A percentile compares a stretch with the other conserved stretches of the same genome.
Conservation (phyloP, 306 rosid genomes). For the Malus fusca region DNA sequence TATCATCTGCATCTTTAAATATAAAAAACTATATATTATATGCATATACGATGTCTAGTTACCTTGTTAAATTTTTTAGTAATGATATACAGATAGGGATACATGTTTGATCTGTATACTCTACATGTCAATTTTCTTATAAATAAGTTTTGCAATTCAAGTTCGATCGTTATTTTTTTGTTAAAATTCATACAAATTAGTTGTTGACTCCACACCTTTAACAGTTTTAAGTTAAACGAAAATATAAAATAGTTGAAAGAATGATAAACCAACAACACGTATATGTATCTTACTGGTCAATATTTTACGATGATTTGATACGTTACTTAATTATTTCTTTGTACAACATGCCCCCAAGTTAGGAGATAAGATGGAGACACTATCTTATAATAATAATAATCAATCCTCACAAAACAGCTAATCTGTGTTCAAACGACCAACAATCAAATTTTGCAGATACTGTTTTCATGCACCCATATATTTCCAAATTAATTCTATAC, state of each 20-base stretch:
- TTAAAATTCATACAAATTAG: neutral
- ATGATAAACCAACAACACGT: neutral
- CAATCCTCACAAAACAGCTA: constrained; percentile 18
- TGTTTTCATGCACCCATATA: constrained; percentile 1
- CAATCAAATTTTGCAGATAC: neutral
- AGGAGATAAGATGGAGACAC: constrained; percentile 24
- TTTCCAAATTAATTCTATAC: constrained; percentile 3
- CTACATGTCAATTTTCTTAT: constrained; percentile 26
- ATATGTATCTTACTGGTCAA: constrained; percentile 19
- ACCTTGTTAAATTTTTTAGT: neutral
- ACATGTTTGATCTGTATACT: neutral
- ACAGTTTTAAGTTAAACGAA: neutral
- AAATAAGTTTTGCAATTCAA: neutral
- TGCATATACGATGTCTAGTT: constrained; percentile 19
- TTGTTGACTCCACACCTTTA: neutral
- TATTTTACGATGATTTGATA: constrained; percentile 4
- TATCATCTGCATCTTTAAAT: neutral
- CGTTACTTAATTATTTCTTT: constrained; percentile 13
- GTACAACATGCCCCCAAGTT: constrained; percentile 26
- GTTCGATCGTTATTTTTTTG: neutral
- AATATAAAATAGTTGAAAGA: neutral
- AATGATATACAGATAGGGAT: neutral
- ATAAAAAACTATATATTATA: neutral
- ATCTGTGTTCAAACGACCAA: constrained; percentile 17
- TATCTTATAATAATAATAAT: constrained; percentile 8